Conservation (phyloP, 495 filamentous ascomycete species). For the Pseudevernia furfuracea region DNA sequence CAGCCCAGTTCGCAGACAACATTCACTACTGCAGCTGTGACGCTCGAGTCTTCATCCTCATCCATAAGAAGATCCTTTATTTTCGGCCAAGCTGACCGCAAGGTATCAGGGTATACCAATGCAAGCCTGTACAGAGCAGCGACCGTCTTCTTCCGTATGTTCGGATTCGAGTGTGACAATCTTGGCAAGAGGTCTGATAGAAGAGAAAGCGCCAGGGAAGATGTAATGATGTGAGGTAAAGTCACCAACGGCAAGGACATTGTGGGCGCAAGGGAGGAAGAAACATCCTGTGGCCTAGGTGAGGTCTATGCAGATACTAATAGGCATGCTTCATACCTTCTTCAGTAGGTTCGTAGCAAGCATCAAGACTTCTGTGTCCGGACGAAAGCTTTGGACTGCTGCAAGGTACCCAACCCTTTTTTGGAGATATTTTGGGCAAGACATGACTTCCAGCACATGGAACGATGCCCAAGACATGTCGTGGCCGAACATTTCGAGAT, state of each 20-base stretch:
- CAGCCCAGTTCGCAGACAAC: constrained; percentile 95
- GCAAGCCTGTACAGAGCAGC: constrained; percentile 88
- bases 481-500: constrained; percentile 97
- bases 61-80: constrained; percentile 93
- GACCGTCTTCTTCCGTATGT: constrained; percentile 88
- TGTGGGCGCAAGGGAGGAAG: constrained; percentile 60
- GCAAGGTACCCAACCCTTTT: constrained; percentile 95
- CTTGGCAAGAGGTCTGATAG: constrained; percentile 79
- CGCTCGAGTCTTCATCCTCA: constrained; percentile 79
- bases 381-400: constrained; percentile 88
- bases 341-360: constrained; percentile 93
- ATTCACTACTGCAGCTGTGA: constrained; percentile 91
- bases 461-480: constrained; percentile 99
- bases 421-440: constrained; percentile 83
- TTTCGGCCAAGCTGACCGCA: constrained; percentile 89
- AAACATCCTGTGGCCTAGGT: constrained; percentile 57
- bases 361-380: constrained; percentile 96
- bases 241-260: constrained; percentile 80
- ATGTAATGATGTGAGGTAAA: constrained; percentile 84
- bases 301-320: background rate
- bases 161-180: constrained; percentile 71
- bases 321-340: constrained; percentile 53
- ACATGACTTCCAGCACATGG: constrained; percentile 98
- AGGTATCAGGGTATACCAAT: constrained; percentile 86
- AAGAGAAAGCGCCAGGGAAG: constrained; percentile 80